Evolutionary conservation across 345 rosid genomes (phyloP).

Genomic region (Melaleuca quinquenervia): DNA sequence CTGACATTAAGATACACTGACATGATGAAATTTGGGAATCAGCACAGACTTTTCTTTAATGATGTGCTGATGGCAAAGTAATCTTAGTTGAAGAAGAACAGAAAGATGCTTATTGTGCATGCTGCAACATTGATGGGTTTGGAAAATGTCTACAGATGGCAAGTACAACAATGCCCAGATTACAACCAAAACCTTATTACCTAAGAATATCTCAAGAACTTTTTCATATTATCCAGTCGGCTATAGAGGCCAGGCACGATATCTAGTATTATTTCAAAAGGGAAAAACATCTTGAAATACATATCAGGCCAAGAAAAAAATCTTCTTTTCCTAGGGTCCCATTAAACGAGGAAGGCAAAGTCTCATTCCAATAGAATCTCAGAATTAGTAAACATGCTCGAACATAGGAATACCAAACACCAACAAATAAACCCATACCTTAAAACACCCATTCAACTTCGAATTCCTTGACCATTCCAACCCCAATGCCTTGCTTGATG

Average conservation of each 20-base stretch:
- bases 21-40: not conserved
- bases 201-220: not conserved
- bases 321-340: not conserved
- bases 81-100: not conserved
- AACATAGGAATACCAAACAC: not conserved
- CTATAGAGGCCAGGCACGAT: not conserved
- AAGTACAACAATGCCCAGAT: not conserved
- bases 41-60: not conserved
- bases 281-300: not conserved
- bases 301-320: not conserved
- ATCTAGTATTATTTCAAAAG: not conserved
- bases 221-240: not conserved
- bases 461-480: slow-evolving; percentile 78
- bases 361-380: not conserved
- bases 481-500: slow-evolving; percentile 50
- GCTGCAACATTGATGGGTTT: not conserved
- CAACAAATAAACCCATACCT: slow-evolving; percentile 27
- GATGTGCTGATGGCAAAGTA: not conserved
- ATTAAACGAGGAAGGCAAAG: not conserved
- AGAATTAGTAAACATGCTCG: not conserved
- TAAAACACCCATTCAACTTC: slow-evolving; percentile 45
- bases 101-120: not conserved
- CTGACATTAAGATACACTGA: not conserved
- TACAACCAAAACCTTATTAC: not conserved
- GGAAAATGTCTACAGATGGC: not conserved